phyloP scores from a whole-genome alignment of 1,139 yeast species.

The Magnusiomyces clavatus region DNA sequence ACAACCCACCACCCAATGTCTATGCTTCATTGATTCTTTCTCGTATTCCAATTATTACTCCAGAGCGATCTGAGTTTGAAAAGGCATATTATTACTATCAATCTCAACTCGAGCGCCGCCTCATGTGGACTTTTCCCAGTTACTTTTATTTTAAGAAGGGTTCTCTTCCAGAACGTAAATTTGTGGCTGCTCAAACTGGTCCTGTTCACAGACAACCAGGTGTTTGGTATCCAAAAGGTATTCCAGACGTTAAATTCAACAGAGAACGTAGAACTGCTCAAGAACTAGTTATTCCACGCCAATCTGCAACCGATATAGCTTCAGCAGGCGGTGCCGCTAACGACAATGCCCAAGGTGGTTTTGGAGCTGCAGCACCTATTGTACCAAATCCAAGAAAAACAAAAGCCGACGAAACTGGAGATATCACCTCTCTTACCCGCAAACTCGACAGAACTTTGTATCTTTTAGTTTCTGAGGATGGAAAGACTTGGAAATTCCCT shows the following conservation, averaged over 20 bases:
- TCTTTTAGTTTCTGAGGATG: constrained; percentile 46
- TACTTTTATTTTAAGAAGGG: constrained; percentile 90
- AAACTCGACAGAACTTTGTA: constrained; percentile 73
- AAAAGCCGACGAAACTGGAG: constrained; percentile 60
- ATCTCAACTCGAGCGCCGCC: constrained; percentile 74
- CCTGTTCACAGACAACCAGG: constrained; percentile 69
- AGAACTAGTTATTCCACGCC: constrained; percentile 60
- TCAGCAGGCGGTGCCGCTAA: constrained; percentile 33
- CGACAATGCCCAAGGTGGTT: constrained; percentile 20
- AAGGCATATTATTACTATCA: constrained; percentile 73
- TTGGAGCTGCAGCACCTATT: constrained; percentile 53
- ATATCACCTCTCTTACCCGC: constrained; percentile 66
- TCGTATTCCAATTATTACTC: constrained; percentile 77
- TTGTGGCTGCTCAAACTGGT: constrained; percentile 63
- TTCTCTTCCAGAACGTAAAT: constrained; percentile 79
- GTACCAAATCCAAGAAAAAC: constrained; percentile 66
- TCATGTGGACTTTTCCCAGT: constrained; percentile 97
- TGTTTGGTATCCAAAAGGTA: constrained; percentile 72
- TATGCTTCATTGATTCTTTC: constrained; percentile 51
- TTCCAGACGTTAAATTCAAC: constrained; percentile 77
- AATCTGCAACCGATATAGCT: constrained; percentile 38
- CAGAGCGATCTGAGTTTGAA: constrained; percentile 68
- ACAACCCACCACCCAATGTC: constrained; percentile 15
- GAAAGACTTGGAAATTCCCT: constrained; percentile 69
- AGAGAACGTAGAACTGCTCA: constrained; percentile 86